phyloP scores from a whole-genome alignment of 257 asterid species.

The Salvia rosmarinus region DNA sequence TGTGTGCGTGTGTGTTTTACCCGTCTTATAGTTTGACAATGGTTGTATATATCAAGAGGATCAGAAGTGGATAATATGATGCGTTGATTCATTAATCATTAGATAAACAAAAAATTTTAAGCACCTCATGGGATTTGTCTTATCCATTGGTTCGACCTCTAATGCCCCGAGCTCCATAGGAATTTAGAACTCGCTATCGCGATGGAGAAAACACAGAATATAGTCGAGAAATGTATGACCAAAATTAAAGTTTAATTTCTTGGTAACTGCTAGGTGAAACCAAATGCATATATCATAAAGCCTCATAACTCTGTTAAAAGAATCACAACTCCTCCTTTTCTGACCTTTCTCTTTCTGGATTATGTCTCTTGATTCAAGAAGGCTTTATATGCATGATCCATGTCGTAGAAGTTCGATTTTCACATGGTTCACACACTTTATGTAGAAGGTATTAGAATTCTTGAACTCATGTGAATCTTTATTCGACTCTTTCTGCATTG shows the following conservation, averaged over 20 bases:
- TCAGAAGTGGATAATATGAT: slow-evolving; percentile 13
- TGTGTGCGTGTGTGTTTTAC: neutral
- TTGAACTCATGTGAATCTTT: neutral
- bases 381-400: neutral
- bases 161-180: neutral
- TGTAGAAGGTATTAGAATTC: neutral
- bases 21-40: slow-evolving; percentile 31
- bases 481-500: neutral
- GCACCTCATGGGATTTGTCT: neutral
- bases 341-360: neutral
- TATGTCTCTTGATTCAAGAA: neutral
- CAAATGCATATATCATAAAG: too few relatives aligned
- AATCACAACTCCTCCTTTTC: too few relatives aligned
- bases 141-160: neutral
- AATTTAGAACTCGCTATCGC: neutral
- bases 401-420: neutral
- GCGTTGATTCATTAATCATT: slow-evolving; percentile 1
- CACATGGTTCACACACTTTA: neutral
- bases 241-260: neutral
- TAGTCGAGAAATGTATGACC: neutral
- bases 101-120: neutral
- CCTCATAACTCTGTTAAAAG: too few relatives aligned
- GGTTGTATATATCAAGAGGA: slow-evolving; percentile 16
- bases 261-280: neutral
- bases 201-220: neutral